Conservation (phyloP, 768 basidiomycete genomes). For the Calvatia gigantea region DNA sequence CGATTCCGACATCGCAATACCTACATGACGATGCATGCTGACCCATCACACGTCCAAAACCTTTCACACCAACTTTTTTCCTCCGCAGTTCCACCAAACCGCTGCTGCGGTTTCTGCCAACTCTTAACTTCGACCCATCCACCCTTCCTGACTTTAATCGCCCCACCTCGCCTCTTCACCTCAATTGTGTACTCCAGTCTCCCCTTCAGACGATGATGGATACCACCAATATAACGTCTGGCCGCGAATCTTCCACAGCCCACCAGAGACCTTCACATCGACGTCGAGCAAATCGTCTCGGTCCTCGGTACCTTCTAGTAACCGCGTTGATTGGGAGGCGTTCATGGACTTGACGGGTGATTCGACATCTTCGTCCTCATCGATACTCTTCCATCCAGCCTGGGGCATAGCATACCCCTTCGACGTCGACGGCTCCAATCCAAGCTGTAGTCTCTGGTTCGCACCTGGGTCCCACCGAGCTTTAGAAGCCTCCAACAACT, state of each 20-base stretch:
- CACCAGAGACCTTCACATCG: constrained; percentile 40
- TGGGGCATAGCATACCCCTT: constrained; percentile 1
- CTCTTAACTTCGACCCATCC: constrained; percentile 13
- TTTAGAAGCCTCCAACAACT: constrained; percentile 22
- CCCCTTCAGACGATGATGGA: constrained; percentile 25
- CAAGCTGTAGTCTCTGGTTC: constrained; percentile 2
- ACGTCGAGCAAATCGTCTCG: constrained; percentile 32
- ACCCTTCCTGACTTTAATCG: constrained; percentile 19
- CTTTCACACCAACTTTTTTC: constrained; percentile 11
- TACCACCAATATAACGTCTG: constrained; percentile 56
- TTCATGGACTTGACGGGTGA: background rate
- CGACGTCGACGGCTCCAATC: constrained; percentile 8
- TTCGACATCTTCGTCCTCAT: background rate
- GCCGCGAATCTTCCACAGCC: constrained; percentile 41
- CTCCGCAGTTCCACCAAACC: background rate
- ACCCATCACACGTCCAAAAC: constrained; percentile 7
- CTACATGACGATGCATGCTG: constrained; percentile 15
- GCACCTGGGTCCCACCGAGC: constrained; percentile 7
- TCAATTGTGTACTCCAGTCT: constrained; percentile 32
- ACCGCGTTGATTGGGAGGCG: constrained; percentile 9
- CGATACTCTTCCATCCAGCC: background rate
- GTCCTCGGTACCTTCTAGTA: constrained; percentile 17
- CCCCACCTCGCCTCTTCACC: constrained; percentile 27
- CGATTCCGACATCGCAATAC: background rate
- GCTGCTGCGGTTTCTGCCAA: background rate